Conservation (phyloP, 257 asterid genomes). For the Parsonsia alboflavescens region DNA sequence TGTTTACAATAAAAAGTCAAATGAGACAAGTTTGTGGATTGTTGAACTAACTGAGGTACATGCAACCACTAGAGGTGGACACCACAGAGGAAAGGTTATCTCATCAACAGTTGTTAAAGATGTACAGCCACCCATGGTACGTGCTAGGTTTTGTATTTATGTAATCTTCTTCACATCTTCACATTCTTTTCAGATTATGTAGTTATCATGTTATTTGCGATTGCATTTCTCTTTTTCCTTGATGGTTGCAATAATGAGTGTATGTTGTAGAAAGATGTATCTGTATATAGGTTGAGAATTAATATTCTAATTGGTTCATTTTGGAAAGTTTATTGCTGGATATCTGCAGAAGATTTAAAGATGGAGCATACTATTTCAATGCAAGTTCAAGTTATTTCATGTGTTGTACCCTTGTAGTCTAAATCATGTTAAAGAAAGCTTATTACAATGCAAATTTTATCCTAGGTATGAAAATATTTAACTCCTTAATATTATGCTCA, state of each 20-base stretch:
- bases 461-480: not conserved
- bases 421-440: no score
- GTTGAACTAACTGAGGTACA: conserved; percentile 93
- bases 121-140: conserved; percentile 98
- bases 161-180: not conserved
- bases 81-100: conserved; percentile 89
- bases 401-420: not conserved
- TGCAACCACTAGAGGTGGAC: conserved; percentile 94
- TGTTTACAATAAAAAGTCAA: conserved; percentile 83
- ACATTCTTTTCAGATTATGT: not conserved
- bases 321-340: not conserved
- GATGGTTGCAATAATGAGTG: not conserved
- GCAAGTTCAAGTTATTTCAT: not conserved
- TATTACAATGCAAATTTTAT: not conserved
- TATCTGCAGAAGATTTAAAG: not conserved
- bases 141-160: conserved; percentile 2
- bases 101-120: conserved; percentile 71
- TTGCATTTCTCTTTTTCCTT: not conserved
- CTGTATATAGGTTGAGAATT: not conserved
- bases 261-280: not conserved
- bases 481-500: not conserved
- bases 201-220: not conserved
- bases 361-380: not conserved
- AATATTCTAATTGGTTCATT: not conserved
- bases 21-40: conserved; percentile 90